Evolutionary conservation across 768 basidiomycete species (phyloP).

Genomic region (Chalciporus piperatus): DNA sequence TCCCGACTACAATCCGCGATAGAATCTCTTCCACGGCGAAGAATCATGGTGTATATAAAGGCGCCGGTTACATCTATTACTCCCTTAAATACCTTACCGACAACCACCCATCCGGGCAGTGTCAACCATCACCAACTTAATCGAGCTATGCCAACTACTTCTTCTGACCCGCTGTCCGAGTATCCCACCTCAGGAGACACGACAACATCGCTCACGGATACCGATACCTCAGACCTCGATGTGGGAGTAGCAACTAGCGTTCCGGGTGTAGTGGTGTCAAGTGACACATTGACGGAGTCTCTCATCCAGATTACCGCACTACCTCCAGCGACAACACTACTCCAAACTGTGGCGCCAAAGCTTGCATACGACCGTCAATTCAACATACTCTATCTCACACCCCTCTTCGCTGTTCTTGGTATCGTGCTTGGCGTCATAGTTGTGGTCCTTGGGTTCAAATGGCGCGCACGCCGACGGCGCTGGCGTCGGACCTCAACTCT

Average conservation of each 20-base stretch:
- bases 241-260: background rate
- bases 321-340: slow-evolving; percentile 22
- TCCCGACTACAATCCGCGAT: slow-evolving; percentile 37
- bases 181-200: slow-evolving; percentile 31
- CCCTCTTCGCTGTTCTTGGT: slow-evolving; percentile 27
- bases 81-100: slow-evolving; percentile 2
- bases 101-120: slow-evolving; percentile 5
- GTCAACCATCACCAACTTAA: slow-evolving; percentile 10
- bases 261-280: slow-evolving; percentile 1
- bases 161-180: slow-evolving; percentile 39
- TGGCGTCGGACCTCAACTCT: slow-evolving; percentile 16
- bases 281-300: slow-evolving; percentile 9
- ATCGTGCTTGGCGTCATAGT: slow-evolving; percentile 22
- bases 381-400: slow-evolving; percentile 27
- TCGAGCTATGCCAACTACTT: slow-evolving; percentile 19
- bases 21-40: background rate
- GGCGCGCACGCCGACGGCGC: slow-evolving; percentile 3
- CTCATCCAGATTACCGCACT: slow-evolving; percentile 36
- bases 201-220: slow-evolving; percentile 10
- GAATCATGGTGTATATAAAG: slow-evolving; percentile 20
- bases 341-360: slow-evolving; percentile 14
- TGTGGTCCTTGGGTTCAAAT: slow-evolving; percentile 8
- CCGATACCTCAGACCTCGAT: background rate
- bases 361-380: slow-evolving; percentile 18
- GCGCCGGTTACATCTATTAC: slow-evolving; percentile 13